Conservation (phyloP, 768 basidiomycete species). For the Myochromella boudieri region DNA sequence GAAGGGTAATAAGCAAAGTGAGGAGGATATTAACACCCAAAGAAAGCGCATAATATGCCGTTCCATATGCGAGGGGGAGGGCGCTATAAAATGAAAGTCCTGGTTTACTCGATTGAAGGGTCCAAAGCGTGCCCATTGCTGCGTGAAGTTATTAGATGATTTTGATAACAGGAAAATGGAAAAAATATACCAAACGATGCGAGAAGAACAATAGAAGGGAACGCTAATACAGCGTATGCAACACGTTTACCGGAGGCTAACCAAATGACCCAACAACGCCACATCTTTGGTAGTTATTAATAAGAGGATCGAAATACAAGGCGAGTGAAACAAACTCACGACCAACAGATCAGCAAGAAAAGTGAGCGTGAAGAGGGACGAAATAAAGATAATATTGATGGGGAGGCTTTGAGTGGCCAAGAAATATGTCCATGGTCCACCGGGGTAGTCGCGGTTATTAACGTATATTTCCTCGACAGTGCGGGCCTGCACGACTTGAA, state of each 20-base stretch:
- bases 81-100: not conserved
- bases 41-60: not conserved
- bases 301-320: not conserved
- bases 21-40: not conserved
- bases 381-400: slow-evolving; percentile 43
- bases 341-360: slow-evolving; percentile 39
- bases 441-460: slow-evolving; percentile 40
- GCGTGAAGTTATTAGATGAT: not conserved
- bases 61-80: not conserved
- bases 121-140: not conserved
- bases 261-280: not conserved
- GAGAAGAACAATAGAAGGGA: not conserved
- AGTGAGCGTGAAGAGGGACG: slow-evolving; percentile 41
- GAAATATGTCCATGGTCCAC: slow-evolving; percentile 46
- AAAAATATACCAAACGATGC: not conserved
- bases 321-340: slow-evolving; percentile 19
- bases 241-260: too few species aligned
- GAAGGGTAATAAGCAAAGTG: not conserved
- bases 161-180: not conserved
- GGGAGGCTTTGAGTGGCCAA: slow-evolving; percentile 37
- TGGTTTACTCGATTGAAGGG: not conserved
- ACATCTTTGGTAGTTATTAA: not conserved
- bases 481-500: slow-evolving; percentile 36
- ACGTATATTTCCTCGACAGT: slow-evolving; percentile 41
- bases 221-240: not conserved